Evolutionary conservation across 73 alveolate species (phyloP).

Genomic region (Blepharisma stoltei): DNA sequence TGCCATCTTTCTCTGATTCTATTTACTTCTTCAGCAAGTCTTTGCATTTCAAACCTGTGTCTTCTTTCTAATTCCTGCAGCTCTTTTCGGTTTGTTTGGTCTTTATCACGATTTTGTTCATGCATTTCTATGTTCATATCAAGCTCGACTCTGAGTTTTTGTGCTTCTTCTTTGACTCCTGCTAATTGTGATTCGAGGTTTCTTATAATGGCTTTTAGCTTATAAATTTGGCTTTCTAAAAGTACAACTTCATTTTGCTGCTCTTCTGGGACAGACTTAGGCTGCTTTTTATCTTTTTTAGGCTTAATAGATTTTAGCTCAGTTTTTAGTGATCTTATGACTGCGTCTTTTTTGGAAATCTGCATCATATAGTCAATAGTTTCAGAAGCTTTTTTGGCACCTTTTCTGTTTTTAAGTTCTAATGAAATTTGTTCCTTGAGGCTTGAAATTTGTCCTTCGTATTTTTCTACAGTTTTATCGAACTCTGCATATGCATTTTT

Average conservation of each 20-base stretch:
- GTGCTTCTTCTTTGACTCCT: neutral
- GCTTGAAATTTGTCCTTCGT: conserved; percentile 35
- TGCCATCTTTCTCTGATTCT: conserved; percentile 35
- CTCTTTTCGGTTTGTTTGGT: neutral
- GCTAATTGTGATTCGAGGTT: neutral
- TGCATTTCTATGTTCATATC: neutral
- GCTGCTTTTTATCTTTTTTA: conserved; percentile 9
- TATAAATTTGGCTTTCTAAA: conserved; percentile 19
- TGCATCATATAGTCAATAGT: neutral
- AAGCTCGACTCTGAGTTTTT: neutral
- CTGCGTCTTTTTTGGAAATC: conserved; percentile 24
- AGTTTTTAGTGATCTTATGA: neutral
- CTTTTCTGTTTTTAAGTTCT: conserved; percentile 28
- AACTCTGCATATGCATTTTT: conserved; percentile 35
- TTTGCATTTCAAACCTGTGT: conserved; percentile 31
- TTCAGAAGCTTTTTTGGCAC: conserved; percentile 2
- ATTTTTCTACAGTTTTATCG: conserved; percentile 28
- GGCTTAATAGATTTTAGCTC: conserved; percentile 17
- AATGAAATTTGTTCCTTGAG: conserved; percentile 26
- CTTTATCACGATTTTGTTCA: neutral
- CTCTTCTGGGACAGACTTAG: neutral
- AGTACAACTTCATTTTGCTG: neutral
- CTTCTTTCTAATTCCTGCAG: conserved; percentile 11
- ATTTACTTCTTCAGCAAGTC: conserved; percentile 31
- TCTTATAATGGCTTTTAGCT: neutral